A percentile compares a stretch with the other conserved stretches of the same genome.
Evolutionary conservation across 164 flowering plant genomes (phyloP).

Genomic region (Magnolia officinalis): DNA sequence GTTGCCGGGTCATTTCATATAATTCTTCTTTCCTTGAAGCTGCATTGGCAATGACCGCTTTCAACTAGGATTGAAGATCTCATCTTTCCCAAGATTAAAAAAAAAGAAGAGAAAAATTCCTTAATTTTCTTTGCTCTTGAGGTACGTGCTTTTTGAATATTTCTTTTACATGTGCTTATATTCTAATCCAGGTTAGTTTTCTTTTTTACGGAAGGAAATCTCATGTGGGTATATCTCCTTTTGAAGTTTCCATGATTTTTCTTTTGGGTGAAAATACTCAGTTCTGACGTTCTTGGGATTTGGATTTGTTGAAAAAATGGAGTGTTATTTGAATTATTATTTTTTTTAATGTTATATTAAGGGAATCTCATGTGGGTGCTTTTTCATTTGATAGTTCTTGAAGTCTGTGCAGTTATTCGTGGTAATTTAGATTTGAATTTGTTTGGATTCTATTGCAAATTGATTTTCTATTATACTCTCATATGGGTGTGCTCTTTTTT

Average conservation of each 20-base stretch:
- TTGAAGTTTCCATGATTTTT: neutral
- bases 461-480: too few relatives aligned
- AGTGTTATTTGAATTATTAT: neutral
- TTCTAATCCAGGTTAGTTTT: neutral
- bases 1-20: neutral
- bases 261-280: neutral
- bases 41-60: neutral
- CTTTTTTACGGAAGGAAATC: neutral
- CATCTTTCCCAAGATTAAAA: too few relatives aligned
- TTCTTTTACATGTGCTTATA: neutral
- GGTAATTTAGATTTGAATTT: neutral
- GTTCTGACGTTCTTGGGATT: neutral
- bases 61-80: neutral
- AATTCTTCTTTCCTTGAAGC: neutral
- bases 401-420: neutral
- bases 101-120: too few relatives aligned
- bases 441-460: too few relatives aligned
- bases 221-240: neutral
- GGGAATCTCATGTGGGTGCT: neutral
- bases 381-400: neutral
- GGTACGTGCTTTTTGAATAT: neutral
- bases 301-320: neutral
- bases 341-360: neutral
- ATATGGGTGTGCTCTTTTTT: too few relatives aligned
- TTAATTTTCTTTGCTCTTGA: neutral